Percentiles rank a stretch among this genome's conserved stretches.
These are phyloP conservation scores for Malassezia obtusa DNA, from an alignment of 1,284 basidiomycete genomes.

Conservation along the genomic window DNA sequence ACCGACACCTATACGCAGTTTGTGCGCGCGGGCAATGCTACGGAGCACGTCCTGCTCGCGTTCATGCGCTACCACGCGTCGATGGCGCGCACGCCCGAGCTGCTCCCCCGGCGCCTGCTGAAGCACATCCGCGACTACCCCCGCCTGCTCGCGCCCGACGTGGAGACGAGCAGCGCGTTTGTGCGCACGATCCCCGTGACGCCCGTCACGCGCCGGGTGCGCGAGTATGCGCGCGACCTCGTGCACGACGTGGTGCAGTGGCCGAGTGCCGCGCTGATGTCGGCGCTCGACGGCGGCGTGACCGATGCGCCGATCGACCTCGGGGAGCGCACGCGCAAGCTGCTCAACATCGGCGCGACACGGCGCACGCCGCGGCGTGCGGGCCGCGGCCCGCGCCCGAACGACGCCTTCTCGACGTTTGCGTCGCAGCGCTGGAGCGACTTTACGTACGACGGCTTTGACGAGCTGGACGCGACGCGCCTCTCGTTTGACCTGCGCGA, in stretches of 20 bases:
- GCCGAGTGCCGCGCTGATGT: conserved; percentile 1
- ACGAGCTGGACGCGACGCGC: conserved; percentile 35
- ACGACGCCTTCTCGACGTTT: conserved; percentile 16
- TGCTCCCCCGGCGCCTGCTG: conserved; percentile 30
- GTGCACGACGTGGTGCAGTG: conserved; percentile 30
- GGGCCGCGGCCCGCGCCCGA: background rate
- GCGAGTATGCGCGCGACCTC: conserved; percentile 38
- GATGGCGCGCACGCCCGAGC: conserved; percentile 1
- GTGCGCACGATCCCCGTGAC: conserved; percentile 36
- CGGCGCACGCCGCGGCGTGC: background rate
- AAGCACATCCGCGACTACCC: conserved; percentile 39
- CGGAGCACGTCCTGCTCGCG: conserved; percentile 41
- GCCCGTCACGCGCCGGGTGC: conserved; percentile 36
- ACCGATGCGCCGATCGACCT: conserved; percentile 30
- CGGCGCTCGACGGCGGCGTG: conserved; percentile 7
- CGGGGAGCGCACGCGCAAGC: conserved; percentile 37
- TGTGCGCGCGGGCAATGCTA: conserved; percentile 37
- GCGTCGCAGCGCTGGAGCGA: conserved; percentile 37
- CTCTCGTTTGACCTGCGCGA: conserved; percentile 43
- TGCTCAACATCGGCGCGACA: conserved; percentile 24
- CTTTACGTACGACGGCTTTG: conserved; percentile 36
- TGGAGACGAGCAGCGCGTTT: conserved; percentile 18
- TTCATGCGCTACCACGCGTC: conserved; percentile 38
- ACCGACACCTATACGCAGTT: conserved; percentile 40
- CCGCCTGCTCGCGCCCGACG: conserved; percentile 26